Base-by-base conservation (phyloP, 2,329 filamentous ascomycete genomes). In the Fusarium sp. region DNA sequence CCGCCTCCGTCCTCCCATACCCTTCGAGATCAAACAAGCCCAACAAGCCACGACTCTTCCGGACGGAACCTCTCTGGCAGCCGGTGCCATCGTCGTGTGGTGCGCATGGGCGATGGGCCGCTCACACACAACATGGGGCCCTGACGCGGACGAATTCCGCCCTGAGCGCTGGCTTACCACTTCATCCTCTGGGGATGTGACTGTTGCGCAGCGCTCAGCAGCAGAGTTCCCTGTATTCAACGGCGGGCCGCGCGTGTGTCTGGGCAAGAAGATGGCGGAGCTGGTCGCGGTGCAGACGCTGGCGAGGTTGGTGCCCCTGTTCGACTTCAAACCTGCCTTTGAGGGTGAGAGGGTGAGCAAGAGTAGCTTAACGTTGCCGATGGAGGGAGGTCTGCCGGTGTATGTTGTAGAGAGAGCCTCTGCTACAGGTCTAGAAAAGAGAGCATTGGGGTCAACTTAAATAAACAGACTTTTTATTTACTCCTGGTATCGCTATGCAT, bases 261-360 rank as follows among this genome's bases (percentile, higher is more conserved):
- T 89, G 32, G 87, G 87, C 3, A 87, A 85, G 77, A 84, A 81
- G 66, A 88, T 89, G 86, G 87, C 87, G 4, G 86, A 89, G 73
- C 64, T 81, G 6, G 79, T 89, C 38, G 85, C 81, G 6, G 80
- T 83, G 13, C 84, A 86, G 73, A 81, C 83, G 8, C 78, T 88
- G 64, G 80, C 83, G 4, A 77, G 75, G 1, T 69, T 88, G 56
- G 72, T 81, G 5, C 72, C 75, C 35, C 64, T 71, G 4, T 89
- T 88, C 65, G 80, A 86, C 7, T 83, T 88, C 47, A 70, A 68
- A 56, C 73, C 75, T 13, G 77, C 76, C 5, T 81, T 77, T 56
- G 72, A 78, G 31, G 74, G 78, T 19, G 74, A 85, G 67, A 80
- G 85, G 63, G 76, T 80, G 15, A 88, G 84, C 67, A 83, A 82